These are phyloP conservation scores for Exobasidium cylindrosporum DNA, from an alignment of 1,284 basidiomycete genomes.

Conservation along the genomic window DNA sequence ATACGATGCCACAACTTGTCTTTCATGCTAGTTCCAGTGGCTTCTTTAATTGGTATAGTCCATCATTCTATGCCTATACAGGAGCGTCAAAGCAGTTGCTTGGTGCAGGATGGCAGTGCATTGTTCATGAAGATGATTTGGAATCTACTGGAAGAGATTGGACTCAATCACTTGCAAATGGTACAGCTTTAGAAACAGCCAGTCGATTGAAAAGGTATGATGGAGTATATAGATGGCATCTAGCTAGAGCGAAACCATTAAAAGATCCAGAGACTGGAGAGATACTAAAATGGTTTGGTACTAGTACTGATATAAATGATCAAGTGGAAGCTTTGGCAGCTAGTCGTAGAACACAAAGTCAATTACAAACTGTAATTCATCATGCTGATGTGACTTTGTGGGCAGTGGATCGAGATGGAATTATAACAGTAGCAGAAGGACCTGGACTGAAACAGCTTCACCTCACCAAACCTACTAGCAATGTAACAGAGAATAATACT, in stretches of 20 bases:
- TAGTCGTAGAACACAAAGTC: constrained; percentile 38
- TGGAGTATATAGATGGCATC: constrained; percentile 48
- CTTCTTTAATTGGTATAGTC: constrained; percentile 27
- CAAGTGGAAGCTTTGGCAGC: constrained; percentile 45
- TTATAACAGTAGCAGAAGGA: constrained; percentile 46
- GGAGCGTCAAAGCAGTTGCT: constrained; percentile 40
- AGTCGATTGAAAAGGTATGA: constrained; percentile 49
- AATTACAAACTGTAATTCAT: constrained; percentile 46
- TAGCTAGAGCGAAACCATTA: constrained; percentile 49
- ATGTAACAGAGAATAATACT: too few relatives aligned
- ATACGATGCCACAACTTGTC: constrained; percentile 52
- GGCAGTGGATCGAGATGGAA: constrained; percentile 38
- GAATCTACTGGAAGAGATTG: constrained; percentile 40
- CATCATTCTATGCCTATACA: constrained; percentile 52
- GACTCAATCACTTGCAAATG: constrained; percentile 53
- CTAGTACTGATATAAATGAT: constrained; percentile 47
- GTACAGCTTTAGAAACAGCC: constrained; percentile 53
- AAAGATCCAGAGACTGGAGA: constrained; percentile 35
- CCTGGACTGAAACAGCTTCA: constrained; percentile 43
- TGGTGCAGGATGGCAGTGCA: constrained; percentile 52
- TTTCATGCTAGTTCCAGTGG: constrained; percentile 52
- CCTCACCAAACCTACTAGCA: constrained; percentile 34
- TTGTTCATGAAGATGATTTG: constrained; percentile 56
- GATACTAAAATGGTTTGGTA: constrained; percentile 53
- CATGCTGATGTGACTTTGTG: constrained; percentile 49